Evolutionary conservation across 192 early-diverging fungal species (phyloP), one percentile per base, ranked within the genome.

Genomic region (Linderina pennispora): DNA sequence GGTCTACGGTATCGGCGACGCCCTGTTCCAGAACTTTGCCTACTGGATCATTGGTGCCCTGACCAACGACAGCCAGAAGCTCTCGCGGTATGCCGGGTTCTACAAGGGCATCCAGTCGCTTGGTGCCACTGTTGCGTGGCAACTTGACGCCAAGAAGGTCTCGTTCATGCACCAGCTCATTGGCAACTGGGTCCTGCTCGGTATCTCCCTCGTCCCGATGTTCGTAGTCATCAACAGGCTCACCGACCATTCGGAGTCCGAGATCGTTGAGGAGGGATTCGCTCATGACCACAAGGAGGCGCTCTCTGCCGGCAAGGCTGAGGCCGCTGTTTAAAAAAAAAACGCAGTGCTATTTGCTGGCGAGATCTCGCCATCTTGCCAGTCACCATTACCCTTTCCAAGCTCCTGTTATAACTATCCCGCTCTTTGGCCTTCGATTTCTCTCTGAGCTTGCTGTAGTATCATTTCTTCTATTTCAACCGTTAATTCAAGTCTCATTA

Each of bases 21-120:
- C 89, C 19, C 76, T 88, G 41, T 88, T 78, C 74, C 89, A 92
- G 69, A 76, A 74, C 51, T 82, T 69, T 46, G 61, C 69, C 0
- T 90, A 90, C 80, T 92, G 85, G 87, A 50, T 92, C 20, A 80
- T 91, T 55, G 89, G 89, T 21, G 80, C 87, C 23, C 63, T 88
- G 69, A 84, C 87, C 23, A 90, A 91, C 64, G 86, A 91, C 48
- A 68, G 75, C 36, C 76, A 77, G 35, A 68, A 74, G 40, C 52
- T 80, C 42, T 77, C 85, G 16, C 62, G 81, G 23, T 87, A 81
- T 49, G 79, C 81, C 24, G 89, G 87, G 20, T 89, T 84, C 76
- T 91, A 91, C 80, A 91, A 91, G 79, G 83, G 80, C 34, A 80
- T 88, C 43, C 89, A 91, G 75, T 83, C 80, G 41, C 74, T 78